Base-by-base conservation (phyloP, 1,284 basidiomycete species). In the Mycena citricolor region DNA sequence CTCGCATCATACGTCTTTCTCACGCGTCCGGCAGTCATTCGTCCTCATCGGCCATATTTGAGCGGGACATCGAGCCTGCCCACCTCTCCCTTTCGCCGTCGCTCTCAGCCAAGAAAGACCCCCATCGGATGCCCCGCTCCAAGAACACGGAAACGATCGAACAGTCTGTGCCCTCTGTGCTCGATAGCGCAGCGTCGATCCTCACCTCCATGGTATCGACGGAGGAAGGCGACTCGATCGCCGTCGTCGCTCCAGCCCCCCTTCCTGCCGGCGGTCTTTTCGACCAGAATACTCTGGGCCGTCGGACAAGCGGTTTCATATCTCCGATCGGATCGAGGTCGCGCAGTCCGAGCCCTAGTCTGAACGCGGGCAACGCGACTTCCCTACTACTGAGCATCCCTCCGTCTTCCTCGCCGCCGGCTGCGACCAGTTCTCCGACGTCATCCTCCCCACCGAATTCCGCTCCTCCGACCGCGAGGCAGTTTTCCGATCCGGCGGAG, bases 31-130 rank as follows among this genome's bases (percentile, higher is more conserved):
- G 32, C 60, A 86, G 84, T 7, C 84, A 83, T 56, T 86, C 84
- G 0, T 85, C 83, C 0, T 86, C 84, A 0, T 86, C 83, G 1
- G 86, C 86, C 35, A 90, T 89, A 43, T 90, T 90, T 47, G 86
- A 89, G 62, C 79, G 86, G 32, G 86, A 90, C 59, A 87, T 90
- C 52, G 86, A 89, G 55, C 79, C 82, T 17, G 64, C 85, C 38
- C 60, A 78, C 30, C 62, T 77, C 35, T 67, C 46, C 8, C 70
- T 78, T 0, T 73, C 76, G 1, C 74, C 77, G 0, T 64, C 73
- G 0, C 64, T 32, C 8, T 21, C 23, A 4, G 22, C 28, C 6
- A 52, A 73, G 41, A 58, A 58, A 30, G 79, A 85, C 59, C 82
- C 86, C 0, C 86, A 89, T 59, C 76, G 81, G 26, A 85, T 81